A percentile compares a stretch with the other conserved stretches of the same genome.
Conservation (phyloP, 306 rosid genomes). For the Prunus dulcis region DNA sequence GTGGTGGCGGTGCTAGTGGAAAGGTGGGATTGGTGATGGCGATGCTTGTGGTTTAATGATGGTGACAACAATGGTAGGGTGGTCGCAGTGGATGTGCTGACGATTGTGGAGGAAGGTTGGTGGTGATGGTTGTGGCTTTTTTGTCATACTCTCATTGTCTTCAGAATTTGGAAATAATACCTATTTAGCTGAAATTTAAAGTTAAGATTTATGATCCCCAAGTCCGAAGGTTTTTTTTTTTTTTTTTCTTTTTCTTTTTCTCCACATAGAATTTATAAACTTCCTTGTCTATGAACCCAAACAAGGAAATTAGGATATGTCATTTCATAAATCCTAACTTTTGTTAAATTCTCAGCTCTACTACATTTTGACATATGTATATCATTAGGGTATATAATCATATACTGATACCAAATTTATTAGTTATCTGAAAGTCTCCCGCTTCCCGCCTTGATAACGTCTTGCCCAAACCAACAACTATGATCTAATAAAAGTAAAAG, state of each 20-base stretch:
- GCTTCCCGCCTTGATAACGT: background rate
- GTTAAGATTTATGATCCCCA: background rate
- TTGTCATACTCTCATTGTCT: background rate
- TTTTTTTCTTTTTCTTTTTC: background rate
- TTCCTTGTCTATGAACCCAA: background rate
- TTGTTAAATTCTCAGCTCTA: background rate
- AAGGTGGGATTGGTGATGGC: background rate
- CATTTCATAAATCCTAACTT: background rate
- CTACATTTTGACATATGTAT: background rate
- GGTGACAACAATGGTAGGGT: background rate
- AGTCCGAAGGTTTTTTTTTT: background rate
- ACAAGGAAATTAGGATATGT: background rate
- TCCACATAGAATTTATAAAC: background rate
- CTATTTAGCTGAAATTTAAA: background rate
- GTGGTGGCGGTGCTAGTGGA: background rate
- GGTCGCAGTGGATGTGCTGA: background rate
- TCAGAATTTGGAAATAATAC: background rate
- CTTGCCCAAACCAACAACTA: background rate
- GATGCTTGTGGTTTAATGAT: background rate
- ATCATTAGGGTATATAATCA: background rate
- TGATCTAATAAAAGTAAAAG: background rate
- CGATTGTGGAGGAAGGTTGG: background rate
- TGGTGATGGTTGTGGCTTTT: background rate
- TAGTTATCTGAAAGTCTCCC: background rate
- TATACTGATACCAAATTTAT: background rate